Evolutionary conservation across 1,284 basidiomycete genomes (phyloP).

Genomic region (Cutaneotrichosporon cutaneum): DNA sequence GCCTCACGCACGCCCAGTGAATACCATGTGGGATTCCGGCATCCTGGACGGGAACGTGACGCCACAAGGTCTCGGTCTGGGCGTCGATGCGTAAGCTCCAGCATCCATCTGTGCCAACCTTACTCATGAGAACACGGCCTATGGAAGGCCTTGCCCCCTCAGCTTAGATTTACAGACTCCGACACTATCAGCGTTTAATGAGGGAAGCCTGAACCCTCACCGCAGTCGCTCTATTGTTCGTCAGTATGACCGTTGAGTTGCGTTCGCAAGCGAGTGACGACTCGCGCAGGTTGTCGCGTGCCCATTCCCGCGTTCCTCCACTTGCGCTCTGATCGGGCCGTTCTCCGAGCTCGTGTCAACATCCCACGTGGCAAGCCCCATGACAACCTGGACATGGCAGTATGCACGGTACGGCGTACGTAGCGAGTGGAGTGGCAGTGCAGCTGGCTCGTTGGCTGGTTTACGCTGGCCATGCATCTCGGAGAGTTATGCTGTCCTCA

Average conservation of each 20-base stretch:
- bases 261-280: no score
- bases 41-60: no score
- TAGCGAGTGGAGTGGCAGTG: slow-evolving; percentile 10
- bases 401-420: slow-evolving; percentile 5
- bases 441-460: slow-evolving; percentile 7
- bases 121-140: no score
- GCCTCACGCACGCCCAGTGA: no score
- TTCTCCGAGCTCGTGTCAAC: slow-evolving; percentile 8
- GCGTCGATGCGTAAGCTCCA: no score
- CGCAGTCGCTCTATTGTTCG: slow-evolving; percentile 1
- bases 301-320: slow-evolving; percentile 6
- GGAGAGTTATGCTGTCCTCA: background rate
- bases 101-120: no score
- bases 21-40: no score
- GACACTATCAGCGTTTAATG: no score
- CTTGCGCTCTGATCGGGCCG: slow-evolving; percentile 1
- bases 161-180: no score
- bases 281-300: slow-evolving; percentile 8
- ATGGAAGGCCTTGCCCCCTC: no score
- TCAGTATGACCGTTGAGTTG: slow-evolving; percentile 2
- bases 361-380: slow-evolving; percentile 5
- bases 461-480: slow-evolving; percentile 3
- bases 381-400: slow-evolving; percentile 12
- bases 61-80: no score
- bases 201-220: slow-evolving; percentile 1